Percentiles rank a stretch among this genome's conserved stretches.
Evolutionary conservation across 331 rosid genomes (phyloP).

Genomic region (Malus hybrid): DNA sequence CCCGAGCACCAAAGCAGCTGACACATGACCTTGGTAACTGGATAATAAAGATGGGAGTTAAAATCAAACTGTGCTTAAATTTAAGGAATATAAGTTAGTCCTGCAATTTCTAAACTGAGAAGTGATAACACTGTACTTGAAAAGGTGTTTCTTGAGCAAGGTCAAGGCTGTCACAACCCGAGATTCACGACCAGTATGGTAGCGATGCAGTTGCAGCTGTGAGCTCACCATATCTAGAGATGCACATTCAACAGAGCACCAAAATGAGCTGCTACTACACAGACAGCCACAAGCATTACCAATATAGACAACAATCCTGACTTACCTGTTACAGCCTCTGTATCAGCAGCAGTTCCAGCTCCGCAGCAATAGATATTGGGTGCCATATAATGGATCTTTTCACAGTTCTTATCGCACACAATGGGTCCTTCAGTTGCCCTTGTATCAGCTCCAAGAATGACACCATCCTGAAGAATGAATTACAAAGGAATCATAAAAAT

Average conservation of each 20-base stretch:
- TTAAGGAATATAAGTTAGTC: neutral
- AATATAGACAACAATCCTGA: neutral
- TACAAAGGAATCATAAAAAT: neutral
- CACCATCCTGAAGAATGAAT: conserved; percentile 59
- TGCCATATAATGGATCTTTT: conserved; percentile 91
- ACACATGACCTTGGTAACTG: conserved; percentile 84
- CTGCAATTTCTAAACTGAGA: neutral
- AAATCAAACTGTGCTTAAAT: neutral
- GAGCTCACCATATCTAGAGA: conserved; percentile 85
- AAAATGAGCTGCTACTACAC: neutral
- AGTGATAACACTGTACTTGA: conserved; percentile 46
- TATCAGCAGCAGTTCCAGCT: conserved; percentile 98
- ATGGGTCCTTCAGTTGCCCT: conserved; percentile 95
- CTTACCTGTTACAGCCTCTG: conserved; percentile 94
- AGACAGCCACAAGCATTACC: neutral
- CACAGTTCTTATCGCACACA: conserved; percentile 89
- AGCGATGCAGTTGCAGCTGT: conserved; percentile 83
- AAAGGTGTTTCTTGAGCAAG: conserved; percentile 84
- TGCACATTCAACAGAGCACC: neutral
- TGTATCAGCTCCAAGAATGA: conserved; percentile 97
- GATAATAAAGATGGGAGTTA: conserved; percentile 16
- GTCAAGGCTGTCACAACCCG: conserved; percentile 84
- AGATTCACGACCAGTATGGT: conserved; percentile 90
- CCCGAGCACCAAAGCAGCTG: conserved; percentile 90
- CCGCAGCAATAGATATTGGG: conserved; percentile 95